Evolutionary conservation across 2,329 filamentous ascomycete genomes (phyloP), one percentile per base, ranked within the genome.

Genomic region (Cladophialophora yegresii): DNA sequence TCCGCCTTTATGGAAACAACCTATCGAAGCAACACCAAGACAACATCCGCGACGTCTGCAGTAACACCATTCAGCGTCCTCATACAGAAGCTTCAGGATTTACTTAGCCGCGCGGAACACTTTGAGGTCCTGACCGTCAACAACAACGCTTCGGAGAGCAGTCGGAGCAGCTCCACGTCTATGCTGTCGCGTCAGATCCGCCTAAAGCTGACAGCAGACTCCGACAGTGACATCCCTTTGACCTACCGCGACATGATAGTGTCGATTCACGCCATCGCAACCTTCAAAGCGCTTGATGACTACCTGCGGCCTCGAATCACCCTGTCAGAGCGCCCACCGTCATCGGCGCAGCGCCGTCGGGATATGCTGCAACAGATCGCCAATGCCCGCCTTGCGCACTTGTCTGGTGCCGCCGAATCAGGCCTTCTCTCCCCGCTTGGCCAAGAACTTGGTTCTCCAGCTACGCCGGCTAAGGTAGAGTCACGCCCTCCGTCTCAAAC

Each of bases 71-170:
- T 98, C 76, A 95, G 92, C 73, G 86, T 96, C 58, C 83, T 99
- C 75, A 88, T 96, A 47, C 90, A 93, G 75, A 99, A 99, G 77
- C 82, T 99, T 33, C 95, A 99, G 77, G 95, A 99, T 78, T 81
- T 99, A 63, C 85, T 99, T 62, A 99, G 95, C 81, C 88, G 95
- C 71, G 96, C 93, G 36, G 95, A 99, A 80, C 93, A 98, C 80
- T 99, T 98, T 72, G 95, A 99, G 75, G 93, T 99, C 51, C 86
- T 96, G 67, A 99, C 95, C 7, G 93, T 98, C 61, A 92, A 96
- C 75, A 90, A 96, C 67, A 96, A 96, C 71, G 89, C 91, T 4
- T 90, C 93, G 71, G 93, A 97, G 75, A 91, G 89, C 60, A 96
- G 91, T 70, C 87, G 93, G 64, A 96, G 89, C 76, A 97, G 91